Conservation (phyloP, 2,329 filamentous ascomycete species). For the Grosmannia huntii region DNA sequence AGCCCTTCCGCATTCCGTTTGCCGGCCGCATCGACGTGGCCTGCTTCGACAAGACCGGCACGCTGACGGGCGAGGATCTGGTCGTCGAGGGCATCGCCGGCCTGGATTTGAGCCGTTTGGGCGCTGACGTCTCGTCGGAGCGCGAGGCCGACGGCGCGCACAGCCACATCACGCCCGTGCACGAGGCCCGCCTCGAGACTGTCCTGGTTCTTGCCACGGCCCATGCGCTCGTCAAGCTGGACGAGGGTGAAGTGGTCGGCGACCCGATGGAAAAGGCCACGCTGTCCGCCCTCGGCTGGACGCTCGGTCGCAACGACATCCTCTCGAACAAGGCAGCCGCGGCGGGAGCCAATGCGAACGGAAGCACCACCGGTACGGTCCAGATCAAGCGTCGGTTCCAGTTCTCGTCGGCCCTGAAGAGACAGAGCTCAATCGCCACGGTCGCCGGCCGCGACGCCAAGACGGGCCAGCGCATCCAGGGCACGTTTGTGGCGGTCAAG, state of each 20-base stretch:
- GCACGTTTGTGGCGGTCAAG: constrained; percentile 91
- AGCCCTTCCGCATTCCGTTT: constrained; percentile 95
- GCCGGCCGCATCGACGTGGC: constrained; percentile 91
- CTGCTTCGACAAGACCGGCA: constrained; percentile 98
- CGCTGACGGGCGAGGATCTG: constrained; percentile 87
- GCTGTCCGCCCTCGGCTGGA: constrained; percentile 78
- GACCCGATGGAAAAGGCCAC: constrained; percentile 99
- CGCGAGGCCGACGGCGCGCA: constrained; percentile 71
- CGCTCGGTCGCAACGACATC: constrained; percentile 76
- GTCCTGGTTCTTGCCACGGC: constrained; percentile 89
- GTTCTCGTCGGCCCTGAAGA: constrained; percentile 91
- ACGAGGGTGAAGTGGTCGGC: constrained; percentile 93
- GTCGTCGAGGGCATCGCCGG: constrained; percentile 96
- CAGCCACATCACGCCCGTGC: constrained; percentile 60
- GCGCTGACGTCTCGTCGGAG: constrained; percentile 36
- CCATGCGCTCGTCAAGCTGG: constrained; percentile 88
- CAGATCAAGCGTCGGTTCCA: constrained; percentile 96
- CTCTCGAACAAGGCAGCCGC: constrained; percentile 53
- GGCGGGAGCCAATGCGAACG: constrained; percentile 27
- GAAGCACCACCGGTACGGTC: constrained; percentile 56
- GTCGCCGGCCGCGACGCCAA: constrained; percentile 59
- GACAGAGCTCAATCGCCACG: constrained; percentile 86
- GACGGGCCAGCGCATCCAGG: constrained; percentile 62
- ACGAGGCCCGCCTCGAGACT: constrained; percentile 62
- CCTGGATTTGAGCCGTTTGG: constrained; percentile 52